Conservation (phyloP, 345 rosid genomes). For the Syzygium oleosum region DNA sequence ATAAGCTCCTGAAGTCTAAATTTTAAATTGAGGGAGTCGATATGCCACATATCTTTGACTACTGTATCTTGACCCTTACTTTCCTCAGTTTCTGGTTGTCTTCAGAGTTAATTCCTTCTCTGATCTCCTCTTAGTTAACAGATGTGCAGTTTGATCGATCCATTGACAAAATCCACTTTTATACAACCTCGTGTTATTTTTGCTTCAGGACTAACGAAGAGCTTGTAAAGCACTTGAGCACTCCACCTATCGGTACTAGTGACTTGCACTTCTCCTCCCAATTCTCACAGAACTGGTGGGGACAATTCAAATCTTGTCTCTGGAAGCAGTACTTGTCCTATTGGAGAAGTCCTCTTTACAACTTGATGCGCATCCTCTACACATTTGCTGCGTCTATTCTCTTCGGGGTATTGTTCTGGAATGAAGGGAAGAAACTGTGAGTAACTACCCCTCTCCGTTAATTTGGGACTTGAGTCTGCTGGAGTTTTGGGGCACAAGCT, state of each 20-base stretch:
- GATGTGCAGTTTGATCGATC: background rate
- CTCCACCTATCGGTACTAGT: slow-evolving; percentile 31
- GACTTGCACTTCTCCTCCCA: slow-evolving; percentile 48
- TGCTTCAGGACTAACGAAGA: slow-evolving; percentile 38
- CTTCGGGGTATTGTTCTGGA: slow-evolving; percentile 60
- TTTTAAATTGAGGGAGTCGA: background rate
- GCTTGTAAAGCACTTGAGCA: slow-evolving; percentile 35
- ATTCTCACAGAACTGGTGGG: slow-evolving; percentile 56
- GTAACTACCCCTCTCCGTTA: background rate
- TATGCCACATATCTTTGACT: background rate
- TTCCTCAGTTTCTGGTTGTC: background rate
- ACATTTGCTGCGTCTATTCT: slow-evolving; percentile 30
- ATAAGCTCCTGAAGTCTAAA: background rate
- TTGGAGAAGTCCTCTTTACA: slow-evolving; percentile 84
- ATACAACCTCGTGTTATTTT: background rate
- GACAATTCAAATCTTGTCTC: slow-evolving; percentile 59
- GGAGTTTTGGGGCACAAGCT: background rate
- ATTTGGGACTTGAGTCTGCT: background rate
- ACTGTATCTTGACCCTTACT: background rate
- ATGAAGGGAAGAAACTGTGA: slow-evolving; percentile 62
- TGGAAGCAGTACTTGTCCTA: slow-evolving; percentile 75
- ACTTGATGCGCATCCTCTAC: slow-evolving; percentile 39
- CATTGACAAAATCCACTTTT: background rate
- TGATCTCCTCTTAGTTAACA: background rate
- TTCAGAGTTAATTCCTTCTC: background rate